phyloP scores from a whole-genome alignment of 2,329 filamentous ascomycete species.

The Triangularia setosa region DNA sequence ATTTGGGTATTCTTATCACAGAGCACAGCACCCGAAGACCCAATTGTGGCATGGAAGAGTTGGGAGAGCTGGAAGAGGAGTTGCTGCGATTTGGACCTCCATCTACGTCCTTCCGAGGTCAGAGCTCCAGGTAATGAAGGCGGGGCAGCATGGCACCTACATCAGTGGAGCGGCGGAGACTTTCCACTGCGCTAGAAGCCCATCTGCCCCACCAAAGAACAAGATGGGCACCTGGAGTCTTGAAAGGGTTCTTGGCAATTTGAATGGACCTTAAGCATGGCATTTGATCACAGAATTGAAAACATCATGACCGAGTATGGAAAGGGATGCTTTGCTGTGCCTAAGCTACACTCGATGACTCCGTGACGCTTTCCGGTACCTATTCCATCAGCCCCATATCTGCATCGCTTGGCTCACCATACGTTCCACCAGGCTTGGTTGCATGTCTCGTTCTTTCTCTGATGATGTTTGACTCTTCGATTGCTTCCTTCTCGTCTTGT shows the following conservation, averaged over 20 bases:
- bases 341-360: too few relatives aligned
- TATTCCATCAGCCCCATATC: slow-evolving; percentile 8
- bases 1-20: background rate
- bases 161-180: background rate
- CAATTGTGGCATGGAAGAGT: slow-evolving; percentile 5
- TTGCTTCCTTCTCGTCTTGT: slow-evolving; percentile 20
- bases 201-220: background rate
- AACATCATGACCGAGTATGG: too few relatives aligned
- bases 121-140: background rate
- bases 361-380: too few relatives aligned
- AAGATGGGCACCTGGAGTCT: background rate
- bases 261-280: background rate
- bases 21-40: background rate
- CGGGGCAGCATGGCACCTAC: background rate
- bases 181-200: background rate
- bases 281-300: too few relatives aligned
- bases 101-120: background rate
- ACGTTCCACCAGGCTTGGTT: slow-evolving; percentile 13
- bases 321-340: too few relatives aligned
- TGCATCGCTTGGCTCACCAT: too few relatives aligned
- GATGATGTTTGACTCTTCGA: slow-evolving; percentile 19
- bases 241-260: background rate
- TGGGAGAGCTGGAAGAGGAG: background rate
- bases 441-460: slow-evolving; percentile 11
- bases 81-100: background rate